A percentile compares a stretch with the other conserved stretches of the same genome.
phyloP scores from a whole-genome alignment of 306 rosid species.

The Morella rubra region DNA sequence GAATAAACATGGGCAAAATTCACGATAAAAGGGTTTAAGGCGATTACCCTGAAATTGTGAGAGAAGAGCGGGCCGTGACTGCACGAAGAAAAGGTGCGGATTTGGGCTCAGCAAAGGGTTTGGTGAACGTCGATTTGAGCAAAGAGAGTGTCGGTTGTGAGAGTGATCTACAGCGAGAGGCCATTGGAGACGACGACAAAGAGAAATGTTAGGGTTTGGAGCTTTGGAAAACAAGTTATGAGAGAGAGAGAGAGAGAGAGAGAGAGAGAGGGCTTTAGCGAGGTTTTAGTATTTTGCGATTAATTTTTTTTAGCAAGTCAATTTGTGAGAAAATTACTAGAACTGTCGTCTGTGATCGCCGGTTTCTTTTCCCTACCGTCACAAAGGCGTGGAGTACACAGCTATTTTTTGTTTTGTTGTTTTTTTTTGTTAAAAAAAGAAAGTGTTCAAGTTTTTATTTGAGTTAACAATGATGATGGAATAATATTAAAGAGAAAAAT shows the following conservation, averaged over 20 bases:
- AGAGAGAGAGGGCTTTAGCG: slow-evolving; percentile 32
- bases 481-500: too few relatives aligned
- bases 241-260: neutral
- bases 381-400: too few relatives aligned
- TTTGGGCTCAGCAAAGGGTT: slow-evolving; percentile 39
- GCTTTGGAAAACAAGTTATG: neutral
- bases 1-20: too few relatives aligned
- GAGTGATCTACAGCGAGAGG: slow-evolving; percentile 75
- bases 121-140: slow-evolving; percentile 49
- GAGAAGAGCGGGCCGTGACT: slow-evolving; percentile 40
- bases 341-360: too few relatives aligned
- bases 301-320: neutral
- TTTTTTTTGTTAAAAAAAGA: neutral
- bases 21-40: neutral
- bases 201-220: slow-evolving; percentile 14
- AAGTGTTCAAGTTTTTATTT: neutral
- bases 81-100: slow-evolving; percentile 44
- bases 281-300: slow-evolving; percentile 29
- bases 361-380: too few relatives aligned
- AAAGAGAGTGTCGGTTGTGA: slow-evolving; percentile 58
- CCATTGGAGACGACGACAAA: slow-evolving; percentile 46
- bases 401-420: neutral
- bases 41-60: slow-evolving; percentile 49
- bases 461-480: too few relatives aligned
- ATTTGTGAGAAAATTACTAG: neutral